These are phyloP conservation scores for Thuidium tamariscinum DNA, from an alignment of 225 moss, liverwort and hornwort species.

Conservation along the genomic window DNA sequence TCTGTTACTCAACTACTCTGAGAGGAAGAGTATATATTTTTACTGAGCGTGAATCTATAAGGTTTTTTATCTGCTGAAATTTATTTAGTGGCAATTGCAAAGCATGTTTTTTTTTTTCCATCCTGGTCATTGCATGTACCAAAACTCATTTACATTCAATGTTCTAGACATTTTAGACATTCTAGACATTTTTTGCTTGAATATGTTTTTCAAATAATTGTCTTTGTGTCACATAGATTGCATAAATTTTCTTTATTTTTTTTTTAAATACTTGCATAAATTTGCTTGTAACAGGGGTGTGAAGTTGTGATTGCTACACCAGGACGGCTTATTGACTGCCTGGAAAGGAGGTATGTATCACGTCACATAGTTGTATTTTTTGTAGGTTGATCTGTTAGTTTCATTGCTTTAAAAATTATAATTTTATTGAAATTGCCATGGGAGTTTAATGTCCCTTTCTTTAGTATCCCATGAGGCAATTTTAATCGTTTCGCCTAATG, in stretches of 20 bases:
- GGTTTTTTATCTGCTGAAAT: neutral
- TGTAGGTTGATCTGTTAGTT: neutral
- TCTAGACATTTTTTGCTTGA: neutral
- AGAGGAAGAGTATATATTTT: neutral
- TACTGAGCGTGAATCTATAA: neutral
- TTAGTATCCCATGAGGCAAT: neutral
- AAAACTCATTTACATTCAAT: neutral
- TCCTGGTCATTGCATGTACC: neutral
- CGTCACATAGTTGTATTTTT: neutral
- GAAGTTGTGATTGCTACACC: conserved; percentile 98
- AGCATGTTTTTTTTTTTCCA: neutral
- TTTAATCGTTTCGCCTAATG: neutral
- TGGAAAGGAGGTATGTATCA: conserved; percentile 70
- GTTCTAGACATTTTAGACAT: neutral
- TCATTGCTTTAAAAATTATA: neutral
- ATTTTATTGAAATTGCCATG: neutral
- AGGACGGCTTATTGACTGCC: conserved; percentile 90
- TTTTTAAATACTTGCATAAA: neutral
- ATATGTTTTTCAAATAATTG: neutral
- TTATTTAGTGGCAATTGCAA: neutral
- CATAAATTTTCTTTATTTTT: no score
- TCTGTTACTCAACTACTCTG: neutral
- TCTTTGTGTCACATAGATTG: neutral
- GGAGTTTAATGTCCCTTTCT: neutral
- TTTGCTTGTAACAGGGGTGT: conserved; percentile 56